Base-by-base conservation (phyloP, 1,284 basidiomycete species). In the Puccinia sorghi region DNA sequence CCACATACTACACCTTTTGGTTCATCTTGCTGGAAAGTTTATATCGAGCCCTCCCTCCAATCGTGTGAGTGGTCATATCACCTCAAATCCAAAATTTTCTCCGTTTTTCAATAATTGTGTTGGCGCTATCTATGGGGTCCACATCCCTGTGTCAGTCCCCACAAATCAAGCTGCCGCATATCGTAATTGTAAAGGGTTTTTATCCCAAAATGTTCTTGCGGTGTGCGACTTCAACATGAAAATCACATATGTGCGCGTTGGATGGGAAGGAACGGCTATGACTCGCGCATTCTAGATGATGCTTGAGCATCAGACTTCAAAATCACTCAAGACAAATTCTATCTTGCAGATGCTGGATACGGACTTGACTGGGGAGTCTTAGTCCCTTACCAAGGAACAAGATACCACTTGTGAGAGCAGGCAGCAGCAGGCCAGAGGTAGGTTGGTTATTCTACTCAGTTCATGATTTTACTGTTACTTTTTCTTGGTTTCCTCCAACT, bases 81-180 rank as follows among this genome's bases (percentile, higher is more conserved):
- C 6, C 1, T 17, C 9, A 46, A 46, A 8, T 79, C 72, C 59
- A 43, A 37, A 71, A 46, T 64, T 85, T 57, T 85, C 74, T 74
- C 86, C 85, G 20, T 86, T 83, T 70, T 86, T 87, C 80, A 79
- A 82, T 22, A 80, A 84, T 81, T 84, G 82, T 9, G 57, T 87
- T 63, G 85, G 85, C 32, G 86, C 86, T 25, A 83, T 87, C 27
- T 86, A 87, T 83, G 85, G 86, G 0, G 85, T 83, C 15, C 85
- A 86, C 67, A 84, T 86, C 52, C 80, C 82, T 50, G 83, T 81
- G 20, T 81, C 41, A 39, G 81, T 84, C 17, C 80, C 84, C 17
- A 74, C 80, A 8, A 70, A 43, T 5, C 82, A 84, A 4, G 79
- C 81, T 0, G 80, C 82, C 39, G 77, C 75, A 7, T 81, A 83